Evolutionary conservation across 2,329 filamentous ascomycete genomes (phyloP).

Genomic region (Alternaria ethzedia): DNA sequence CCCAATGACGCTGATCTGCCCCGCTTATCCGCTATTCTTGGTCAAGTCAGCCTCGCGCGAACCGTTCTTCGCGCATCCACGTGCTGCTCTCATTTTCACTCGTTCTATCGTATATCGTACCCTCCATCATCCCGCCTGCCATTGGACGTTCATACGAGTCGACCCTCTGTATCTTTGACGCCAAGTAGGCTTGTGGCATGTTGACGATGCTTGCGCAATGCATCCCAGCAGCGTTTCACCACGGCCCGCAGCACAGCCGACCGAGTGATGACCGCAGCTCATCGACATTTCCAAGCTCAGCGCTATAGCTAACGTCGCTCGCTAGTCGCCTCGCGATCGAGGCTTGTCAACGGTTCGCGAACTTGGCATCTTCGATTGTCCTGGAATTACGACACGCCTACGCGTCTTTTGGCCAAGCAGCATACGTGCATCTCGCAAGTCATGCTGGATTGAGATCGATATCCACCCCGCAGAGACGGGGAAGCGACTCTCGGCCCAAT

Average conservation of each 20-base stretch:
- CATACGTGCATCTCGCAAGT: neutral
- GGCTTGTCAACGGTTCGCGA: neutral
- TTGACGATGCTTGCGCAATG: constrained; percentile 9
- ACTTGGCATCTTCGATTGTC: neutral
- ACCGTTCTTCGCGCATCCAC: neutral
- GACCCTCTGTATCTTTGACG: neutral
- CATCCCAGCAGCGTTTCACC: constrained; percentile 7
- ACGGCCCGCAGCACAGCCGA: constrained; percentile 13
- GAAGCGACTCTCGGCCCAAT: neutral
- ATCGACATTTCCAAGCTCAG: constrained; percentile 1
- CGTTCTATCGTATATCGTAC: neutral
- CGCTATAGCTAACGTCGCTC: neutral
- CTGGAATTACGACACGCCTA: neutral
- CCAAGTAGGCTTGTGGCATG: neutral
- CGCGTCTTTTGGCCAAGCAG: neutral
- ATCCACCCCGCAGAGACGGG: neutral
- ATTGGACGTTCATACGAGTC: neutral
- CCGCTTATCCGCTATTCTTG: constrained; percentile 9
- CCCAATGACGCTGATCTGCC: constrained; percentile 14
- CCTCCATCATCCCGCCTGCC: neutral
- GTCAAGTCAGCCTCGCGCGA: constrained; percentile 8
- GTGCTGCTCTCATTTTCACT: neutral
- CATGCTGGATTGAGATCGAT: neutral
- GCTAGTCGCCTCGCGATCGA: neutral
- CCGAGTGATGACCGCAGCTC: neutral